Base-by-base conservation (phyloP, 805 yeast genomes). In the Wickerhamiella lipophila region DNA sequence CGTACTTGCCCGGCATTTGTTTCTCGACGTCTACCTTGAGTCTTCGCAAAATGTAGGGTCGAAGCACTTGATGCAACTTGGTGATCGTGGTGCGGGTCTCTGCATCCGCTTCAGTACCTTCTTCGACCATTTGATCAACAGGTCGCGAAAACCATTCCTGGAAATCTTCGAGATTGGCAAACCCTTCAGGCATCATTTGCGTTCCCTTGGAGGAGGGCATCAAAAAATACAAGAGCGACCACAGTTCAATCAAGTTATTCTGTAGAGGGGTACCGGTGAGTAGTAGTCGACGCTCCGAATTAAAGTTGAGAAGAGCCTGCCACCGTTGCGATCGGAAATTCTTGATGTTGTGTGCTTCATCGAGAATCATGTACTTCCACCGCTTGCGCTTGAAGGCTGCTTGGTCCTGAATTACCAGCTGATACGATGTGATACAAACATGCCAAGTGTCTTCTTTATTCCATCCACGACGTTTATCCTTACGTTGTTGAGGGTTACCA, bases 131-230 rank as follows among this genome's bases (percentile, higher is more conserved):
- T 56, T 78, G 83, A 62, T 92, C 97, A 3, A 92, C 96, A 0
- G 99, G 98, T 52, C 80, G 77, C n/a, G 96, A 95, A 65, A 92
- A 92, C 99, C 98, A 92, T 55, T 84, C 94, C 59, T 92, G 98
- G 64, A 92, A 92, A 59, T 92, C 95, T 55, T 85, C 92, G 52
- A 92, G 70, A 59, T 89, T 87, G 1, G 99, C 97, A 74, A 92
- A 92, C 1, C 97, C 98, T 46, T 82, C 88, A 0, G 95, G 89
- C 87, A 85, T 81, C 57, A 62, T 56, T 23, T 58, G 59, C 3
- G 67, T 54, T 7, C 75, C 78, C 49, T 79, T 79, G 0, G 86
- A 72, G 0, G 94, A 82, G 0, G 99, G 99, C 99, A 92, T 92
- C 59, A 92, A 69, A 61, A 92, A 92, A 63, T 92, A 92, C 21